A percentile compares a stretch with the other conserved stretches of the same genome.
These are phyloP conservation scores for Remersonia thermophila DNA, from an alignment of 2,329 filamentous ascomycete genomes.

Conservation along the genomic window DNA sequence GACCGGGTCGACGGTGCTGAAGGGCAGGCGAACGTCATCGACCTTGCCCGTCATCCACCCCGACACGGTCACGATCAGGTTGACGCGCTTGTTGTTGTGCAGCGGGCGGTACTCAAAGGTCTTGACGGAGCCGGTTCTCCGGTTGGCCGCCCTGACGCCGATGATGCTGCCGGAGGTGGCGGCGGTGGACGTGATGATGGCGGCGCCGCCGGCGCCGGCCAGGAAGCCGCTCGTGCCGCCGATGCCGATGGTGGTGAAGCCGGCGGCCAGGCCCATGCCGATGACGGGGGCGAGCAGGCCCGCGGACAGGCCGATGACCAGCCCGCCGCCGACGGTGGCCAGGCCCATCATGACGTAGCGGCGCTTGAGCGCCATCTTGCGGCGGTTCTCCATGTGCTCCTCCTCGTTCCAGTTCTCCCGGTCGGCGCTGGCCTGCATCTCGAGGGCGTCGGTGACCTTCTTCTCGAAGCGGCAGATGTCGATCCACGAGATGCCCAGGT, in stretches of 20 bases:
- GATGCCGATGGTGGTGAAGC: constrained; percentile 90
- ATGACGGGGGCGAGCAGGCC: constrained; percentile 88
- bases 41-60: constrained; percentile 99
- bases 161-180: constrained; percentile 80
- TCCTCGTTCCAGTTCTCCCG: constrained; percentile 98
- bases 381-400: constrained; percentile 76
- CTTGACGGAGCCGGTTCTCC: constrained; percentile 80
- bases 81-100: constrained; percentile 96
- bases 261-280: constrained; percentile 82
- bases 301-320: constrained; percentile 91
- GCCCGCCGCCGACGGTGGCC: constrained; percentile 84
- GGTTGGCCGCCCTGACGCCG: constrained; percentile 70
- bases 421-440: constrained; percentile 91
- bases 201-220: constrained; percentile 81
- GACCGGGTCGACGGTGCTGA: constrained; percentile 88
- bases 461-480: constrained; percentile 97
- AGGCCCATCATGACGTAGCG: constrained; percentile 93
- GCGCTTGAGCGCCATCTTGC: constrained; percentile 68
- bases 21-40: constrained; percentile 90
- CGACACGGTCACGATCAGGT: constrained; percentile 86
- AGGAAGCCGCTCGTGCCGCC: constrained; percentile 80
- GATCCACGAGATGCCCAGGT: constrained; percentile 73
- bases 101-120: constrained; percentile 95
- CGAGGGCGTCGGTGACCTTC: constrained; percentile 85
- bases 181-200: constrained; percentile 82